Evolutionary conservation across 2,329 filamentous ascomycete genomes (phyloP), one percentile per base, ranked within the genome.

Genomic region (Didymella glomerata): DNA sequence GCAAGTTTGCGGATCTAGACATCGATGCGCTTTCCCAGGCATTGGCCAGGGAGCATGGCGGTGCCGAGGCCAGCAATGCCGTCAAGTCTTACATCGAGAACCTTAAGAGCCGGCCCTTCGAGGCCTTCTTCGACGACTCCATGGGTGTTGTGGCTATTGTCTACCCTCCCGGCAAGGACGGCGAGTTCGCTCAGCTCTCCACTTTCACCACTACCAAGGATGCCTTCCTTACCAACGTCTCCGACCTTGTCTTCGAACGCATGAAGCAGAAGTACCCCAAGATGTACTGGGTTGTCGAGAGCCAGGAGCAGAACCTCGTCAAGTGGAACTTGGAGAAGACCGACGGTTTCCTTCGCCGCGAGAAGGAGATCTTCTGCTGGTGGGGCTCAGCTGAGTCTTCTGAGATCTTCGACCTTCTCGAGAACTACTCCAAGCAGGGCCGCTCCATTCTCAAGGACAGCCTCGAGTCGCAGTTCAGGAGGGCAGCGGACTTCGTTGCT

Each of bases 241-340:
- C 93, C 28, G 95, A 98, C 77, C 97, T 98, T 73, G 91, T 98
- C 57, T 97, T 98, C 77, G 87, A 90, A 64, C 90, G 91, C 63
- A 91, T 98, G 77, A 96, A 94, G 84, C 96, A 96, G 79, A 94
- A 97, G 74, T 90, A 93, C 77, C 88, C 93, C 54, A 92, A 90
- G 80, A 84, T 98, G 65, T 90, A 92, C 64, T 99, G 93, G 94
- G 96, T 93, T n/a, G 94, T 97, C 61, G 94, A 91, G 81, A 90
- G 93, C 73, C 90, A 96, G 68, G 93, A 98, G 70, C 94, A 98
- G 84, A 97, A 98, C 77, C 83, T 98, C 70, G 93, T 92, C 11
- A 71, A 72, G 46, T 98, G 94, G 95, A 97, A 98, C 83, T 96
- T 96, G 68, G 93, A 97, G 79, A 97, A 97, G 84, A 90, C 94